Conservation (phyloP, 2,329 filamentous ascomycete genomes). For the Albophoma yamanashiensis region DNA sequence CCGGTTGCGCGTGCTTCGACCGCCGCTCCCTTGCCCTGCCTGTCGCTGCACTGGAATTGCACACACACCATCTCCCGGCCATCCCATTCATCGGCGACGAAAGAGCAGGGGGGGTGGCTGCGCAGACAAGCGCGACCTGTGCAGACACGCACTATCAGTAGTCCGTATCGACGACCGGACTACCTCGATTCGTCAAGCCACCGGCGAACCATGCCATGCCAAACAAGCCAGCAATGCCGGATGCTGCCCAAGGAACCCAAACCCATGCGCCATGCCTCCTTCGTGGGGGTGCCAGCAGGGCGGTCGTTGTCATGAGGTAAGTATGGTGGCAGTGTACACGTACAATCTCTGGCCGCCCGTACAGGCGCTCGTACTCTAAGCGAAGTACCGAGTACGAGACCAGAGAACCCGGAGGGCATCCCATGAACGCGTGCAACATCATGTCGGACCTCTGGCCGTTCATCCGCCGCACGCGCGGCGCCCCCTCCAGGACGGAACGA, state of each 20-base stretch:
- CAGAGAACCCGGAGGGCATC: neutral
- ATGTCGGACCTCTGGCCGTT: neutral
- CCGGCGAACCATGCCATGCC: constrained; percentile 1
- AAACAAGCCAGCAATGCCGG: neutral
- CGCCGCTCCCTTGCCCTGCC: neutral
- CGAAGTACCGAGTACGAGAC: neutral
- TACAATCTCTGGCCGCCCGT: neutral
- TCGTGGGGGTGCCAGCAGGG: neutral
- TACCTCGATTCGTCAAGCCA: neutral
- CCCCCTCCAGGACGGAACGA: neutral
- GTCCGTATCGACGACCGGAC: neutral
- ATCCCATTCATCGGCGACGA: neutral
- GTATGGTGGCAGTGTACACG: too few species aligned
- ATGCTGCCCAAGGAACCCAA: constrained; percentile 4
- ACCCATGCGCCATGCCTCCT: neutral
- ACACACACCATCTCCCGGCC: neutral
- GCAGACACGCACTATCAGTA: neutral
- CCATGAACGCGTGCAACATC: neutral
- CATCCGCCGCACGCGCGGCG: neutral
- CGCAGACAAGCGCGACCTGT: neutral
- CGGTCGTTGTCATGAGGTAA: neutral
- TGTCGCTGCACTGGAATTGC: neutral
- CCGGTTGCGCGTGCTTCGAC: neutral
- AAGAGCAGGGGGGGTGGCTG: neutral
- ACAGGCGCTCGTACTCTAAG: neutral